These are phyloP conservation scores for Wickerhamia fluorescens DNA, from an alignment of 805 yeast genomes.

Conservation along the genomic window DNA sequence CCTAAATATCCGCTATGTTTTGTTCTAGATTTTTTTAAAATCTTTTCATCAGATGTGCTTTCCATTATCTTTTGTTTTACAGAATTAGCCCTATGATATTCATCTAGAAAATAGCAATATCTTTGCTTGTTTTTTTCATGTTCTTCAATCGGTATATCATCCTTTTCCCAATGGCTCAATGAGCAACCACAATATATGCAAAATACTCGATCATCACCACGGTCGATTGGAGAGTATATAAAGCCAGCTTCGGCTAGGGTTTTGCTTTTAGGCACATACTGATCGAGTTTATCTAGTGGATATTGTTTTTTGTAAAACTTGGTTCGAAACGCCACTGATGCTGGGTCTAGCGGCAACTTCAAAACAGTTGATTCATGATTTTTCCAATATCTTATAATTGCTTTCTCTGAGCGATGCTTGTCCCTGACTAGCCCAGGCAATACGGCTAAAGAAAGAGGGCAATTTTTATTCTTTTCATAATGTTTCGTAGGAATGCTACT, in stretches of 20 bases:
- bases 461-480: constrained; percentile 4
- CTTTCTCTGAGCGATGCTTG: constrained; percentile 4
- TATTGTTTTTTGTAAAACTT: constrained; percentile 5
- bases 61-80: too few relatives aligned
- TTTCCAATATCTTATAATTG: constrained; percentile 5
- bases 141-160: constrained; percentile 56
- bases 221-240: constrained; percentile 24
- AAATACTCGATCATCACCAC: constrained; percentile 27
- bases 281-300: constrained; percentile 2
- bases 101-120: constrained; percentile 5
- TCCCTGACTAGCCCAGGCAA: constrained; percentile 6
- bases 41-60: too few relatives aligned
- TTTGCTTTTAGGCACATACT: constrained; percentile 3
- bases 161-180: constrained; percentile 46
- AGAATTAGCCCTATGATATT: background rate
- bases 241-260: constrained; percentile 41
- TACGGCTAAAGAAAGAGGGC: constrained; percentile 7
- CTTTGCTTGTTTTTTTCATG: constrained; percentile 31
- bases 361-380: constrained; percentile 3
- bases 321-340: constrained; percentile 4
- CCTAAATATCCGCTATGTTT: too few relatives aligned
- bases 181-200: constrained; percentile 25
- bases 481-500: constrained; percentile 5
- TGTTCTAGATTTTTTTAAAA: too few relatives aligned
- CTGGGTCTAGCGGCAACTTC: constrained; percentile 4